Conservation (phyloP, 179 eudicot species). For the Drosera spatulata region DNA sequence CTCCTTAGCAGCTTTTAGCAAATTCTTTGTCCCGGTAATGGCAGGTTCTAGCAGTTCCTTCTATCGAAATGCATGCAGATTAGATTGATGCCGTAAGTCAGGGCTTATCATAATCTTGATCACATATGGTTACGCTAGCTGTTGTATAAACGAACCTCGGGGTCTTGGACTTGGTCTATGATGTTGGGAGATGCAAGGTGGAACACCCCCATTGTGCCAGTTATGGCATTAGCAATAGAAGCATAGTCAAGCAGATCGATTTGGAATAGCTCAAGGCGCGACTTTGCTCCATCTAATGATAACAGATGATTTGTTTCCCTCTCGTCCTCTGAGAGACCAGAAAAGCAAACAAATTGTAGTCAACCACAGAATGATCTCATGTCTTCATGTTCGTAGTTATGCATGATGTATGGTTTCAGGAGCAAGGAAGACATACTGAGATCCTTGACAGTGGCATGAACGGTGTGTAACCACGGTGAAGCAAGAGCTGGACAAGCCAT, state of each 20-base stretch:
- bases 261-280: conserved; percentile 43
- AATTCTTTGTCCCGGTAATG: conserved; percentile 59
- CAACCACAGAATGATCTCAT: too few species aligned
- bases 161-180: conserved; percentile 50
- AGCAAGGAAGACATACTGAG: conserved; percentile 12
- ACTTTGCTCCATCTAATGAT: conserved; percentile 54
- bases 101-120: not conserved
- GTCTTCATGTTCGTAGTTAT: too few species aligned
- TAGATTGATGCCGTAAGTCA: not conserved
- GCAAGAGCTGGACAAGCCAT: conserved; percentile 29
- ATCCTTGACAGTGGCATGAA: conserved; percentile 18
- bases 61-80: conserved; percentile 11
- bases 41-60: conserved; percentile 66
- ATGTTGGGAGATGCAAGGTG: conserved; percentile 67
- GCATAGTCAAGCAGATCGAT: conserved; percentile 67
- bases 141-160: conserved; percentile 31
- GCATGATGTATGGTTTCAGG: too few species aligned
- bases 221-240: conserved; percentile 43
- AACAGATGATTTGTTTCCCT: conserved; percentile 61
- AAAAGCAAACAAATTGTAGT: conserved; percentile 39
- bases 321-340: conserved; percentile 32
- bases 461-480: conserved; percentile 14
- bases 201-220: conserved; percentile 49
- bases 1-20: conserved; percentile 58
- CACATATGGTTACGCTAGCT: not conserved